A percentile compares a stretch with the other conserved stretches of the same genome.
These are phyloP conservation scores for Didymella exigua DNA, from an alignment of 2,329 filamentous ascomycete genomes.

Conservation along the genomic window DNA sequence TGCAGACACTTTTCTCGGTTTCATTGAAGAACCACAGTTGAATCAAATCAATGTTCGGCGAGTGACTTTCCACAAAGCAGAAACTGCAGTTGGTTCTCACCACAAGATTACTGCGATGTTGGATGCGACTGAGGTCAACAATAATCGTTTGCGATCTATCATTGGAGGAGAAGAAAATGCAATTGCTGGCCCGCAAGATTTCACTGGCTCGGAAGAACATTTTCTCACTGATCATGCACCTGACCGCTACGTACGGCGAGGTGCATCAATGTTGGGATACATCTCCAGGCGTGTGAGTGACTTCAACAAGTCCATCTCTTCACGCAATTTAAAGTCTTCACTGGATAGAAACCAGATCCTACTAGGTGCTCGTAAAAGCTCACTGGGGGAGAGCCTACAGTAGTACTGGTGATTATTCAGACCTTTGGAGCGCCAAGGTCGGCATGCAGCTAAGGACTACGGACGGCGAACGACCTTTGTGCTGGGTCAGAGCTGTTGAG, in stretches of 20 bases:
- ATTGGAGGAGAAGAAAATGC: background rate
- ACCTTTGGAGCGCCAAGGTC: background rate
- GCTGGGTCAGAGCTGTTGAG: constrained; percentile 13
- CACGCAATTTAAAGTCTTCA: background rate
- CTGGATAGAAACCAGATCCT: background rate
- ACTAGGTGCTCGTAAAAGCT: background rate
- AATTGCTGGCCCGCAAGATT: background rate
- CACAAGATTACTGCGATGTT: background rate
- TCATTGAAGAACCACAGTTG: background rate
- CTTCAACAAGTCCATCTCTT: background rate
- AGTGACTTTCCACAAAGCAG: background rate
- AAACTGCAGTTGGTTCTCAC: background rate
- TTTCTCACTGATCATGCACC: background rate
- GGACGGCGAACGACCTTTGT: constrained; percentile 10
- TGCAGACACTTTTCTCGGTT: background rate
- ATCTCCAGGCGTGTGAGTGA: background rate
- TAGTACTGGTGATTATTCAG: constrained; percentile 4
- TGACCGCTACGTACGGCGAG: constrained; percentile 4
- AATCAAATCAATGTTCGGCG: background rate
- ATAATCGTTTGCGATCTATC: background rate
- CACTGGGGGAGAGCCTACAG: background rate
- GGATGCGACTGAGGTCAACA: constrained; percentile 1
- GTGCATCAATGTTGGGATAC: background rate
- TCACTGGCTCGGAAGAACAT: background rate
- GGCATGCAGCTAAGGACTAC: constrained; percentile 10